Evolutionary conservation across 31 red algal genomes (phyloP), one percentile per base, ranked within the genome.

Genomic region (Porphyra umbilicalis): DNA sequence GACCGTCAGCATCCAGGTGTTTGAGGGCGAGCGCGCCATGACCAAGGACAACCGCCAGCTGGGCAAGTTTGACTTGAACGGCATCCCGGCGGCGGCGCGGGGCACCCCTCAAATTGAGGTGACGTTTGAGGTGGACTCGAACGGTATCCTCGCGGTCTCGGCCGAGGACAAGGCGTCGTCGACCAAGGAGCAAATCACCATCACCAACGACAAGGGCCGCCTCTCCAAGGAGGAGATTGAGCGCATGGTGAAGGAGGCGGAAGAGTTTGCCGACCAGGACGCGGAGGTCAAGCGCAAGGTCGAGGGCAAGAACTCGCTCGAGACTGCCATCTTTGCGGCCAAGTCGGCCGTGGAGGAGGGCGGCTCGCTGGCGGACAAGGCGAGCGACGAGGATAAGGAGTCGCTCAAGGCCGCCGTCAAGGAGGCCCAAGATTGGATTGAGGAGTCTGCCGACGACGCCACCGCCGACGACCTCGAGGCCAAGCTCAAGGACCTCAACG

Each of bases 181-280:
- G 33, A 94, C 92, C 36, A 91, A 91, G 85, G 94, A 99, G 83
- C 87, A 85, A 8, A 96, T 99, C 40, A 94, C 92, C 20, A 99
- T 99, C 79, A 93, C 87, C 33, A 94, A 96, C 74, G 92, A 99
- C 89, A 94, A 96, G 90, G 97, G 97, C 32, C 84, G 97, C 30
- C 89, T 99, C 3, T 90, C 89, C 40, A 88, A 99, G 81, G 97
- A 99, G 39, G 97, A 99, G 75, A 96, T 99, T 86, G 93, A 99
- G 77, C 91, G 97, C 1, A 99, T 99, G 97, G 92, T 99, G 36
- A 83, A 85, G 29, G 97, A 99, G 83, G 97, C 97, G 2, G 97
- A 99, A 81, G 93, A 96, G 89, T 92, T 91, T 83, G 93, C 91
- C 84, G 97, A 99, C 7, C 91, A 88, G 79, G 94, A 99, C 75